Evolutionary conservation across 2,329 filamentous ascomycete species (phyloP).

Genomic region (Tolypocladium ophioglossoides): DNA sequence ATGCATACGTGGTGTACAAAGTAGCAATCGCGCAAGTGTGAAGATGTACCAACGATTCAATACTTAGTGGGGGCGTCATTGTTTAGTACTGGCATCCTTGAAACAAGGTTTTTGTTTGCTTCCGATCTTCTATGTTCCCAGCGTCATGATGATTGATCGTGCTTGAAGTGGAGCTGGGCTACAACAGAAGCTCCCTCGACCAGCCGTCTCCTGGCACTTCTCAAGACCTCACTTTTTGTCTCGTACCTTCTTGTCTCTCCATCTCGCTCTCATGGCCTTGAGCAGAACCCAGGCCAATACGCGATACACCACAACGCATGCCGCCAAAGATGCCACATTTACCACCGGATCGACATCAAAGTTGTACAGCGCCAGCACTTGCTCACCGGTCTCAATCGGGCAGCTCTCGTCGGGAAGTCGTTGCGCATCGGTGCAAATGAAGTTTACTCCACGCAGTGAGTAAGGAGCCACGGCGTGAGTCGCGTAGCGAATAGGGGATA

Average conservation of each 20-base stretch:
- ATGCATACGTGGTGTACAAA: too few species aligned
- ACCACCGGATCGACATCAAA: constrained; percentile 50
- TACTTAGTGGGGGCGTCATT: too few species aligned
- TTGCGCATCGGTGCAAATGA: constrained; percentile 54
- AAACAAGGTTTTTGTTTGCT: background rate
- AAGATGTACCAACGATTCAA: too few species aligned
- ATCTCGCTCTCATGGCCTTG: constrained; percentile 41
- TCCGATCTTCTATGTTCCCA: background rate
- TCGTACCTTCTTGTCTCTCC: constrained; percentile 23
- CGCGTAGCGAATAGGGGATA: constrained; percentile 61
- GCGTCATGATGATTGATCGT: too few species aligned
- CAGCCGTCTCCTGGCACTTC: background rate
- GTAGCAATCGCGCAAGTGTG: too few species aligned
- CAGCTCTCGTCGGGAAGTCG: constrained; percentile 49
- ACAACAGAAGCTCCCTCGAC: background rate
- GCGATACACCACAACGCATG: constrained; percentile 55
- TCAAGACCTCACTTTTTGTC: background rate
- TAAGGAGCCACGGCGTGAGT: constrained; percentile 57
- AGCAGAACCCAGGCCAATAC: constrained; percentile 50
- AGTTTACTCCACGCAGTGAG: constrained; percentile 47
- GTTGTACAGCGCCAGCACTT: constrained; percentile 58
- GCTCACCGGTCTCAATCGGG: constrained; percentile 52
- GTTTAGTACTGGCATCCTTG: too few species aligned
- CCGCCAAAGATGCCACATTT: constrained; percentile 52
- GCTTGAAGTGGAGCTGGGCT: background rate